phyloP scores from a whole-genome alignment of 768 basidiomycete genomes.

The Podaxis pistillaris region DNA sequence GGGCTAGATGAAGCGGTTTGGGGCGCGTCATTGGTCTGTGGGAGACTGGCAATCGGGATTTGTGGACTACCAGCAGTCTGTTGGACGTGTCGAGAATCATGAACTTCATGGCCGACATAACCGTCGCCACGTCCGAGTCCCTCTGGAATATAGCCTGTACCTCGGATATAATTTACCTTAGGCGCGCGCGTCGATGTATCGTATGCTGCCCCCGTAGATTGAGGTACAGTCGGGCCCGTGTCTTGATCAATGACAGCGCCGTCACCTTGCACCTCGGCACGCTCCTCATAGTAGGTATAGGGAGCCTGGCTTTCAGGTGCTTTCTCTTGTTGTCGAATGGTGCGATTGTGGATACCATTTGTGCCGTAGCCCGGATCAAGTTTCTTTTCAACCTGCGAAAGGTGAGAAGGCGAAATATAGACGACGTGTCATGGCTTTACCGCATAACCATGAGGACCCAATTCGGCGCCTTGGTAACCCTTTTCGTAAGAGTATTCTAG shows the following conservation, averaged over 20 bases:
- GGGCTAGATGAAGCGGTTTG: background rate
- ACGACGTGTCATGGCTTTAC: background rate
- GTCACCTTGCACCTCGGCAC: slow-evolving; percentile 1
- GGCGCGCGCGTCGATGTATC: background rate
- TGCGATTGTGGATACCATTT: background rate
- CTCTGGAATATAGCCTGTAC: slow-evolving; percentile 2
- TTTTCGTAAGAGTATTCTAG: slow-evolving; percentile 4
- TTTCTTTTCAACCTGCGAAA: slow-evolving; percentile 22
- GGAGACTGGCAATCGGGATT: background rate
- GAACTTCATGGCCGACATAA: background rate
- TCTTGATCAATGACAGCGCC: slow-evolving; percentile 12
- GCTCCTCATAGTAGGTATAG: background rate
- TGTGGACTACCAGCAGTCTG: background rate
- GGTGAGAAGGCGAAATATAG: background rate
- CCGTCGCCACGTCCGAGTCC: background rate
- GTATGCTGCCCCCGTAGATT: background rate
- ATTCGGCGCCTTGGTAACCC: background rate
- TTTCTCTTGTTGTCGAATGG: slow-evolving; percentile 12
- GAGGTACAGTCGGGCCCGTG: background rate
- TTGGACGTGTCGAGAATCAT: background rate
- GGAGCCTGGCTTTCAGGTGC: slow-evolving; percentile 13
- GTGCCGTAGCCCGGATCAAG: background rate
- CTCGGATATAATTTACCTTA: background rate
- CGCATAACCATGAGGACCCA: slow-evolving; percentile 10
- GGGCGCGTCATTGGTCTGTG: background rate